Base-by-base conservation (phyloP, 345 rosid species). In the Anacardium occidentale region DNA sequence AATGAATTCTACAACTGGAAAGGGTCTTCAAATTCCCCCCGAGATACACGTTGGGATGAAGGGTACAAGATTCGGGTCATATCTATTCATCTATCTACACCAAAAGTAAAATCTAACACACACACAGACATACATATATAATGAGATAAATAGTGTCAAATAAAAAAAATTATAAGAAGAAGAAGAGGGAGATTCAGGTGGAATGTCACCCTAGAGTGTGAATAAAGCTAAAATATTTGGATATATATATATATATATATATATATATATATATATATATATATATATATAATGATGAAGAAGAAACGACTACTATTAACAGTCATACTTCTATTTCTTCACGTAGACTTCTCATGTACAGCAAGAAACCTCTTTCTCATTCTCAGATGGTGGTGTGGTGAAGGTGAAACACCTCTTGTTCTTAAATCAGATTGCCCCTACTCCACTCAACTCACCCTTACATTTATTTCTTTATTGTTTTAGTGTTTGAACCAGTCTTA, bases 361-460 rank as follows among this genome's bases (percentile, higher is more conserved):
- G 62, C 63, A 69, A 44, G 74, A 70, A 58, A 70, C 64, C 64
- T 69, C 18, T 68, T 42, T 65, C 72, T 62, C 56, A 44, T 64
- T 67, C 79, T 72, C 71, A 50, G 40, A 34, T 42, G n/a, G n/a
- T 48, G 13, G 34, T 17, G 26, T 42, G 13, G 44, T 71, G 74
- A 73, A 60, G 85, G 77, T 74, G 84, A 65, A 69, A 78, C 29
- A 57, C 63, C 58, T 66, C 53, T 50, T 4, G 5, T 64, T 47
- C 52, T 53, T 69, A n/a, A 71, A 74, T 62, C 78, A 85, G 76
- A 79, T 92, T 89, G 88, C 91, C 82, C 87, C 83, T 80, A 83
- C 82, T 69, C 69, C 88, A 92, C 94, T 86, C 96, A 79, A 88
- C 71, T 89, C 75, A 63, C 21, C 61, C 66, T 64, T 70, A 69